phyloP scores from a whole-genome alignment of 1,139 yeast species.

The Saccharomyces hybrid region DNA sequence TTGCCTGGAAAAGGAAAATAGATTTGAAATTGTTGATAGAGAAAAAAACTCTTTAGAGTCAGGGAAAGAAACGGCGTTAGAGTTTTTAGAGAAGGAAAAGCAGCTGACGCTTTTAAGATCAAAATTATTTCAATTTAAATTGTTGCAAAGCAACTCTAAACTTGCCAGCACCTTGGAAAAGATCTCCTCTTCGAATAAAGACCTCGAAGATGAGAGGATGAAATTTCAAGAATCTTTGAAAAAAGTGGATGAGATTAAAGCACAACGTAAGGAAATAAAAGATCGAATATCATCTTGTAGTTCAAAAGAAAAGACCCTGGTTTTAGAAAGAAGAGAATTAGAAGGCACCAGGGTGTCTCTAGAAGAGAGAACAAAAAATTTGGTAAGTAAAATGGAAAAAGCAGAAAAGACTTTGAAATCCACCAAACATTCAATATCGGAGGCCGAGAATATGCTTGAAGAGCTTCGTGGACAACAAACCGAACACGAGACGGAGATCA shows the following conservation, averaged over 20 bases:
- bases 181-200: conserved; percentile 37
- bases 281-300: neutral
- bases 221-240: conserved; percentile 39
- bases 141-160: conserved; percentile 37
- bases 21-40: conserved; percentile 72
- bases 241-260: conserved; percentile 34
- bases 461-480: conserved; percentile 40
- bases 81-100: conserved; percentile 61
- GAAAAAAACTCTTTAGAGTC: conserved; percentile 67
- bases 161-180: conserved; percentile 36
- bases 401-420: conserved; percentile 42
- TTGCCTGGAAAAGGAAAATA: conserved; percentile 71
- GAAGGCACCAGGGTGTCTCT: conserved; percentile 46
- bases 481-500: conserved; percentile 35
- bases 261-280: conserved; percentile 32
- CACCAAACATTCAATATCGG: conserved; percentile 35
- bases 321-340: conserved; percentile 27
- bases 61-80: conserved; percentile 62
- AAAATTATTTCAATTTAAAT: conserved; percentile 48
- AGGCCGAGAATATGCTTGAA: conserved; percentile 43
- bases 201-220: conserved; percentile 42
- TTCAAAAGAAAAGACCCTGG: conserved; percentile 5
- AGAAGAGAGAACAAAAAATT: conserved; percentile 68
- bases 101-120: conserved; percentile 48
- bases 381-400: conserved; percentile 54